Evolutionary conservation across 2,329 filamentous ascomycete species (phyloP).

Genomic region (Botryotinia globosa): DNA sequence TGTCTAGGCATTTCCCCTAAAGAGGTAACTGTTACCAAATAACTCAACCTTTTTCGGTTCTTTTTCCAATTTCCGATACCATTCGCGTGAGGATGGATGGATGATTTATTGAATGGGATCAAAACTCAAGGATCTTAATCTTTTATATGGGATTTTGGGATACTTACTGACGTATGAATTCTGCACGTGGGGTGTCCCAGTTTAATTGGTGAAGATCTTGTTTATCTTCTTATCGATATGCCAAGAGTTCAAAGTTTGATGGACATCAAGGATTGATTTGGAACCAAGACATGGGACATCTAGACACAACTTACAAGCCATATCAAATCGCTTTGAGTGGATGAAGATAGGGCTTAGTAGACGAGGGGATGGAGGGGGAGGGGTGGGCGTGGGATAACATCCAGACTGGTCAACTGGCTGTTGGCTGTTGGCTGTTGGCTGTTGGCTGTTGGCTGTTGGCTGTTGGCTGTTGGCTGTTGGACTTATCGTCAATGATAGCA

Average conservation of each 20-base stretch:
- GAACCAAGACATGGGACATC: not conserved
- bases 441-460: not conserved
- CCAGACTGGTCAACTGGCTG: not conserved
- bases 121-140: not conserved
- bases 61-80: not conserved
- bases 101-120: not conserved
- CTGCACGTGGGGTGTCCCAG: constrained; percentile 12
- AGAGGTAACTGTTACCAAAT: constrained; percentile 3
- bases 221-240: constrained; percentile 18
- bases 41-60: not conserved
- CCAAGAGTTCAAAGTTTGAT: constrained; percentile 13
- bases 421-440: not conserved
- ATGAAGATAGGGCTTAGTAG: constrained; percentile 16
- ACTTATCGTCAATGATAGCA: not conserved
- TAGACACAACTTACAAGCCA: not conserved
- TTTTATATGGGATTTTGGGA: constrained; percentile 12
- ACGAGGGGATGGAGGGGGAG: constrained; percentile 1
- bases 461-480: not conserved
- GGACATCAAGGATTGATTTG: not conserved
- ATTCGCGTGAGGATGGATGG: not conserved
- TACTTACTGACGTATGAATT: constrained; percentile 8
- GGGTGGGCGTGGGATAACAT: not conserved
- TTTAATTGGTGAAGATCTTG: constrained; percentile 1
- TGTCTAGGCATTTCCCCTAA: constrained; percentile 18
- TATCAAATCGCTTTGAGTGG: not conserved